These are phyloP conservation scores for Colletotrichum agaves DNA, from an alignment of 2,329 filamentous ascomycete species.

Conservation along the genomic window DNA sequence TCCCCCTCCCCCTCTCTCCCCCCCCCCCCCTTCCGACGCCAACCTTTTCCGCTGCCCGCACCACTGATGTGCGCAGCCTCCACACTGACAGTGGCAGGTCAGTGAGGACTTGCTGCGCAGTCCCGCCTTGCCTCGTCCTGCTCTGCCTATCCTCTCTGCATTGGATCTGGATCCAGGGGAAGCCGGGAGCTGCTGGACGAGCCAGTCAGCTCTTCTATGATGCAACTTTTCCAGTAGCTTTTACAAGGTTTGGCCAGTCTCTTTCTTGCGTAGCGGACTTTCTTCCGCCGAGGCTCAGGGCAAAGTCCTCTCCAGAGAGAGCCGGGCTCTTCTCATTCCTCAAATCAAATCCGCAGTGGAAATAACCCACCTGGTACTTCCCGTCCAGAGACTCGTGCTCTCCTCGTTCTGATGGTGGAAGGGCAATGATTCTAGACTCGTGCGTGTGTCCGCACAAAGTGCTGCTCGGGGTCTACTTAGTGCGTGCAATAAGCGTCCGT, in stretches of 20 bases:
- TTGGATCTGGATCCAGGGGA: constrained; percentile 8
- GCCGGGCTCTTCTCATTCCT: not conserved
- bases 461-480: not conserved
- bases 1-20: constrained; percentile 21
- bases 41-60: constrained; percentile 21
- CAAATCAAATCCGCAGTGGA: constrained; percentile 2
- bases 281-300: not conserved
- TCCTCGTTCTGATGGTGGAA: not conserved
- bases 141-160: constrained; percentile 3
- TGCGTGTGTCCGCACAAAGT: not conserved
- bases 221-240: not conserved
- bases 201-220: not conserved
- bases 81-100: constrained; percentile 21
- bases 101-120: not conserved
- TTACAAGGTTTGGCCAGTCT: not conserved
- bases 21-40: constrained; percentile 20
- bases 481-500: not conserved
- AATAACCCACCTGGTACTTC: not conserved
- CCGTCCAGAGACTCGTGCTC: not conserved
- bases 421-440: not conserved
- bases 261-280: not conserved
- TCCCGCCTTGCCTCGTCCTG: not conserved
- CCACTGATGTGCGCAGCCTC: constrained; percentile 30
- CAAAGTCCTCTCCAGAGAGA: not conserved
- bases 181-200: not conserved